These are phyloP conservation scores for Alternaria gansuensis DNA, from an alignment of 2,329 filamentous ascomycete species.

Conservation along the genomic window DNA sequence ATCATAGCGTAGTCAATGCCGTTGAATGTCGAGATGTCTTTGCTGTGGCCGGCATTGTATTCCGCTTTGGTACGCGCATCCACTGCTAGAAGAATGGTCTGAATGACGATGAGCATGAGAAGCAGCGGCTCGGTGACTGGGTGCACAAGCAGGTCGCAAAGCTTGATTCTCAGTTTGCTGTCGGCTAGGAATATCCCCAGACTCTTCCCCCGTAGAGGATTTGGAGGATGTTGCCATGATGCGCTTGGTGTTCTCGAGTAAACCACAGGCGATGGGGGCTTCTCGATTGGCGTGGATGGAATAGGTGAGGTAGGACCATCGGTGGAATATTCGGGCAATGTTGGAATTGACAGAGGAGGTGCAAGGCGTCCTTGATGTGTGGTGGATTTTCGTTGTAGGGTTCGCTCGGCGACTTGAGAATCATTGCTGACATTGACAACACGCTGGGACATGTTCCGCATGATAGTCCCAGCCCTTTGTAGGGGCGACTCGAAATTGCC, in stretches of 20 bases:
- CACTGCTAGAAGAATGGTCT: constrained; percentile 86
- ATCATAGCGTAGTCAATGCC: constrained; percentile 83
- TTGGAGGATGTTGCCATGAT: constrained; percentile 60
- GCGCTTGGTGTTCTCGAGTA: constrained; percentile 47
- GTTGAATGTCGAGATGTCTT: constrained; percentile 71
- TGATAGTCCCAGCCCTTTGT: constrained; percentile 60
- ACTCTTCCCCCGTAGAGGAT: constrained; percentile 86
- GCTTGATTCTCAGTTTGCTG: constrained; percentile 73
- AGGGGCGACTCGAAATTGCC: constrained; percentile 58
- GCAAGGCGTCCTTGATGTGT: constrained; percentile 64
- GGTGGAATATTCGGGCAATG: constrained; percentile 61
- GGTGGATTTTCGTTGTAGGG: constrained; percentile 69
- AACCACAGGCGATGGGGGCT: constrained; percentile 47
- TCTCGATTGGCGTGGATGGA: constrained; percentile 49
- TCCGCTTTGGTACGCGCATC: constrained; percentile 80
- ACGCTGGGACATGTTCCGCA: constrained; percentile 86
- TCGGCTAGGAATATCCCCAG: constrained; percentile 84
- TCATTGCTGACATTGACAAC: constrained; percentile 98
- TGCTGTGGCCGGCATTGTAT: constrained; percentile 56
- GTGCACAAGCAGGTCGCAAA: constrained; percentile 87
- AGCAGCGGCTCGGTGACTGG: constrained; percentile 87
- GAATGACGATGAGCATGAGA: constrained; percentile 84
- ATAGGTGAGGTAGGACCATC: constrained; percentile 51
- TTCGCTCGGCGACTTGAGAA: constrained; percentile 80
- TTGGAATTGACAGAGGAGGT: constrained; percentile 61